phyloP scores from a whole-genome alignment of 345 rosid species.

The Toxicodendron radicans region DNA sequence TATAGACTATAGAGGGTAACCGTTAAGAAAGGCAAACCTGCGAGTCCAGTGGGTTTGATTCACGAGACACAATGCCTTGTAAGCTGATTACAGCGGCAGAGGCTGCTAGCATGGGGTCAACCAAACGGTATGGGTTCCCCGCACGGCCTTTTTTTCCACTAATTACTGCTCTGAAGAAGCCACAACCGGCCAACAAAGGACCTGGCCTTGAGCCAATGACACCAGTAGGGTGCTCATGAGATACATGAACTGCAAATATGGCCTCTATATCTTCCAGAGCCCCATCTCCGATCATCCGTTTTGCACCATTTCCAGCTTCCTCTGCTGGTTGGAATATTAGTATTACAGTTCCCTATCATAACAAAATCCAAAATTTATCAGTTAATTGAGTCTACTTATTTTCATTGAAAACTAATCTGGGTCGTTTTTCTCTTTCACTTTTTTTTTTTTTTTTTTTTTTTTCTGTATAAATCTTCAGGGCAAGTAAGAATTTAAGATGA shows the following conservation, averaged over 20 bases:
- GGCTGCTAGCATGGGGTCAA: conserved; percentile 65
- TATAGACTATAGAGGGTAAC: not conserved
- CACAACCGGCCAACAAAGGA: conserved; percentile 88
- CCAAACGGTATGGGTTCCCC: conserved; percentile 29
- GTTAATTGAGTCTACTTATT: no score
- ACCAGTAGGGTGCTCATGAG: conserved; percentile 76
- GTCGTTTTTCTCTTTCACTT: no score
- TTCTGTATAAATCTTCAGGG: no score
- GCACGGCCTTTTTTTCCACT: conserved; percentile 31
- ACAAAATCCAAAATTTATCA: not conserved
- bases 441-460: no score
- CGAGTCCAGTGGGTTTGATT: conserved; percentile 81
- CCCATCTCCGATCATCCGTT: conserved; percentile 74
- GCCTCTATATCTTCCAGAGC: conserved; percentile 73
- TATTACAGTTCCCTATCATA: conserved; percentile 77
- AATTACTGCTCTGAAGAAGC: conserved; percentile 71
- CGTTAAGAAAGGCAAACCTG: conserved; percentile 40
- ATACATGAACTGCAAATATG: conserved; percentile 80
- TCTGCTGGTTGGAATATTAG: conserved; percentile 90
- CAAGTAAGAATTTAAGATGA: no score
- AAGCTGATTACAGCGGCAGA: conserved; percentile 76
- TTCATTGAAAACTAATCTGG: no score
- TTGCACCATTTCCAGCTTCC: conserved; percentile 97
- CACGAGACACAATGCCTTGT: conserved; percentile 85
- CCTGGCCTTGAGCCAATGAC: conserved; percentile 84